Conservation (phyloP, 768 basidiomycete species). For the Xerocomus potaroensis region DNA sequence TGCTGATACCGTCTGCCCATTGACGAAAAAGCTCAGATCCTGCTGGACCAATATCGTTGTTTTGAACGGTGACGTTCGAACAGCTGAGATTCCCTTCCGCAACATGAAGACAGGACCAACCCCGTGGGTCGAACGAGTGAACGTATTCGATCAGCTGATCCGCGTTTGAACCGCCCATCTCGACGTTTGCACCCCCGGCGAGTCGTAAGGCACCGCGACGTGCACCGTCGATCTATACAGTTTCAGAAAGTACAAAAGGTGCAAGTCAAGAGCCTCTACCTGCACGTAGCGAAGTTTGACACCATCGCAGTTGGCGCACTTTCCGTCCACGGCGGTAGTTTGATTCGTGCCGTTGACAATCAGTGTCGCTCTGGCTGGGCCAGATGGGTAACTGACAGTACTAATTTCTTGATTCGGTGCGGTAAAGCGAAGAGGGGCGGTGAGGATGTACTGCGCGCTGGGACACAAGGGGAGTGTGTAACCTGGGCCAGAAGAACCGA, state of each 20-base stretch:
- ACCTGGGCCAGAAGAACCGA: conserved; percentile 61
- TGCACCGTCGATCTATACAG: conserved; percentile 67
- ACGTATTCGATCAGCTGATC: conserved; percentile 76
- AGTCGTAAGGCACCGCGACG: conserved; percentile 50
- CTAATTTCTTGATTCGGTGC: conserved; percentile 75
- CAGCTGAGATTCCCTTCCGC: conserved; percentile 65
- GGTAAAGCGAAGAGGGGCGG: conserved; percentile 62
- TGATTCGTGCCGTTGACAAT: conserved; percentile 63
- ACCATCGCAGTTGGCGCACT: conserved; percentile 54
- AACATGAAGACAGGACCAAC: conserved; percentile 83
- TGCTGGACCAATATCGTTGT: conserved; percentile 82
- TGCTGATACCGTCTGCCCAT: conserved; percentile 82
- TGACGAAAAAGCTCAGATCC: conserved; percentile 59
- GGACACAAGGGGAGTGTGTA: conserved; percentile 69
- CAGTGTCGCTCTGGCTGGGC: conserved; percentile 60
- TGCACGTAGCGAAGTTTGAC: conserved; percentile 70
- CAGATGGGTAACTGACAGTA: conserved; percentile 72
- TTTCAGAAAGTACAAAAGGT: background rate
- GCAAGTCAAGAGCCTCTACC: conserved; percentile 32
- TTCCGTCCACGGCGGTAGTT: conserved; percentile 68
- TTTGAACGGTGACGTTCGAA: conserved; percentile 59
- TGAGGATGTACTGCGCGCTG: conserved; percentile 54
- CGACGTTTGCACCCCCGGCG: conserved; percentile 71
- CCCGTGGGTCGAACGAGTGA: conserved; percentile 66
- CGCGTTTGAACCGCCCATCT: conserved; percentile 74